Evolutionary conservation across 2,329 filamentous ascomycete genomes (phyloP), one percentile per base, ranked within the genome.

Genomic region (Cytospora chrysosperma): DNA sequence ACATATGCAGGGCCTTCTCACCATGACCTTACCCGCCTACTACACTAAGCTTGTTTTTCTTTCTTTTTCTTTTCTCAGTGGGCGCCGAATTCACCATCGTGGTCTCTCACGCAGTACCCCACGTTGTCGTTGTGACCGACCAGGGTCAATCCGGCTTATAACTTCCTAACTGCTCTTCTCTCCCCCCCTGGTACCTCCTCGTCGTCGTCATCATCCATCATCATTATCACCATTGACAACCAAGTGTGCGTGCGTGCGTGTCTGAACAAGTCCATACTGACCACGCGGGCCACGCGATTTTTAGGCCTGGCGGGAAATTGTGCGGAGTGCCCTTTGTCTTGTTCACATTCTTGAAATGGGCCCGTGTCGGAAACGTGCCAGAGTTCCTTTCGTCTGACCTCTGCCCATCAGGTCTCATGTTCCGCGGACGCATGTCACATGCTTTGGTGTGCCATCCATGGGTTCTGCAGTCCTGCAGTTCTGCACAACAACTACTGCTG

Each of bases 61-160:
- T n/a, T n/a, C n/a, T n/a, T n/a, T n/a, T n/a, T n/a, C n/a, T n/a
- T 13, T 15, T 55, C 27, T 30, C 28, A 50, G 51, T 61, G 59
- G 27, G 51, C 51, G 51, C 59, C 54, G 53, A 21, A 10, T 37
- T 9, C 5, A 3, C n/a, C 7, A 21, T 24, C 19, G 10, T 19
- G 17, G 10, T 47, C 43, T 24, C 12, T n/a, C 6, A 24, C 50
- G 47, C n/a, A 24, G 13, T 51, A 54, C 27, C 58, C 58, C 58
- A 54, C 58, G n/a, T n/a, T 40, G 58, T 54, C 58, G n/a, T 15
- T 40, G 58, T 54, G 50, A 60, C 51, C 37, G 30, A 43, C 27
- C n/a, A 50, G 51, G 51, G 50, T 24, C 26, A 37, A 43, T 27
- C 59, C 51, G 37, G 59, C 51, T 55, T 49, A 49, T 61, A 50